These are phyloP conservation scores for Crucibulum laeve DNA, from an alignment of 768 basidiomycete species.

Conservation along the genomic window DNA sequence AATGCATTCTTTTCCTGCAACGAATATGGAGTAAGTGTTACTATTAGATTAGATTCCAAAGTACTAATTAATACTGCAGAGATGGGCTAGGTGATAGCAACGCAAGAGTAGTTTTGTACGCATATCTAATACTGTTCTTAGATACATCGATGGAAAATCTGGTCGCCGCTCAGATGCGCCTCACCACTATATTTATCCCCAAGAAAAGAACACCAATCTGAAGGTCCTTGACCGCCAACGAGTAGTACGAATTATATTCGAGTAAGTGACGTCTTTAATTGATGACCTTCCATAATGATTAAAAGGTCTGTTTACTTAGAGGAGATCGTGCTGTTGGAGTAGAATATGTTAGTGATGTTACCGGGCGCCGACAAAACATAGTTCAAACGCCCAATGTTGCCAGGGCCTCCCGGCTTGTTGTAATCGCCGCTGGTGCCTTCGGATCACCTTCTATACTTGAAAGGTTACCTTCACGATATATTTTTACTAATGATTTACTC, in stretches of 20 bases:
- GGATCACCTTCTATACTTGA: conserved; percentile 55
- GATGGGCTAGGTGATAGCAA: conserved; percentile 61
- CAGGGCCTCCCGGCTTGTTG: conserved; percentile 38
- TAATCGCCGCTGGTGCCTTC: conserved; percentile 49
- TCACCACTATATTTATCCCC: conserved; percentile 47
- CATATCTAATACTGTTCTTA: too few species aligned
- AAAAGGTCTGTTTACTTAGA: conserved; percentile 14
- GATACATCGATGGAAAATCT: conserved; percentile 49
- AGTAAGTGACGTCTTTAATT: conserved; percentile 25
- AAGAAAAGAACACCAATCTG: conserved; percentile 37
- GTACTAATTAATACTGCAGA: conserved; percentile 21
- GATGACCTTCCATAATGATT: not conserved
- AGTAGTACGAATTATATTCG: conserved; percentile 45
- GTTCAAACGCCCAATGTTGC: conserved; percentile 16
- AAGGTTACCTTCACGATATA: conserved; percentile 5
- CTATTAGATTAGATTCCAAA: not conserved
- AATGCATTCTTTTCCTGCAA: conserved; percentile 42
- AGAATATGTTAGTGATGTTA: conserved; percentile 40
- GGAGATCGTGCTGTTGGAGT: conserved; percentile 42
- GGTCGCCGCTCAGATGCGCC: conserved; percentile 56
- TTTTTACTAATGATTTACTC: not conserved
- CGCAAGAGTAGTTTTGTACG: too few species aligned
- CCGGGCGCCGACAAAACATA: conserved; percentile 16
- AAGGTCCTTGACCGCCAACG: conserved; percentile 30
- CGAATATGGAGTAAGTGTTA: conserved; percentile 6